Evolutionary conservation across 192 early-diverging fungal genomes (phyloP).

Genomic region (Entomortierella lignicola): DNA sequence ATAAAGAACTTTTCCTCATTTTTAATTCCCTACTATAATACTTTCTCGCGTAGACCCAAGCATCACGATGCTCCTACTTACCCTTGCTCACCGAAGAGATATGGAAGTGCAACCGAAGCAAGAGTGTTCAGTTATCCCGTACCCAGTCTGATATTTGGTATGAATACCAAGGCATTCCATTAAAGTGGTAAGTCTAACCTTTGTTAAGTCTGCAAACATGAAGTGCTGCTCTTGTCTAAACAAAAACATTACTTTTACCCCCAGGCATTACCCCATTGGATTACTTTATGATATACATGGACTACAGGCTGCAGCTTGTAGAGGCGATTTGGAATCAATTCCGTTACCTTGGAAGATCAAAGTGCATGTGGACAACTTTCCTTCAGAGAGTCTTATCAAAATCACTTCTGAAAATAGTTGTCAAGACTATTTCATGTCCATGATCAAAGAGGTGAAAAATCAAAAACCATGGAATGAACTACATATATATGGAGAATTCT

Average conservation of each 20-base stretch:
- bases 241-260: background rate
- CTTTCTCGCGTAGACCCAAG: constrained; percentile 57
- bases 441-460: constrained; percentile 79
- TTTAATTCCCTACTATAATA: background rate
- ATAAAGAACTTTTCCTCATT: background rate
- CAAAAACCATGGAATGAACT: background rate
- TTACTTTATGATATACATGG: constrained; percentile 77
- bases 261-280: constrained; percentile 86
- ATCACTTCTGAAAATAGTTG: constrained; percentile 57
- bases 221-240: too few relatives aligned
- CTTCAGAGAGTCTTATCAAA: constrained; percentile 69
- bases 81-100: constrained; percentile 58
- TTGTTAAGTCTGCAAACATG: too few relatives aligned
- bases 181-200: constrained; percentile 79
- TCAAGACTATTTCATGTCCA: constrained; percentile 85
- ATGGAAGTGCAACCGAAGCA: constrained; percentile 40
- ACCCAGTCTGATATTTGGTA: constrained; percentile 72
- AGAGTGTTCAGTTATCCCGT: constrained; percentile 17
- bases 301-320: constrained; percentile 11
- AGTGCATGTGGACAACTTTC: constrained; percentile 76
- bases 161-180: constrained; percentile 69
- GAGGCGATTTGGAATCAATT: constrained; percentile 1
- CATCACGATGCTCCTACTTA: constrained; percentile 68
- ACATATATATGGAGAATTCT: background rate
- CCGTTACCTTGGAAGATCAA: constrained; percentile 79